These are phyloP conservation scores for Penstemon eatonii DNA, from an alignment of 257 asterid genomes.

Conservation along the genomic window DNA sequence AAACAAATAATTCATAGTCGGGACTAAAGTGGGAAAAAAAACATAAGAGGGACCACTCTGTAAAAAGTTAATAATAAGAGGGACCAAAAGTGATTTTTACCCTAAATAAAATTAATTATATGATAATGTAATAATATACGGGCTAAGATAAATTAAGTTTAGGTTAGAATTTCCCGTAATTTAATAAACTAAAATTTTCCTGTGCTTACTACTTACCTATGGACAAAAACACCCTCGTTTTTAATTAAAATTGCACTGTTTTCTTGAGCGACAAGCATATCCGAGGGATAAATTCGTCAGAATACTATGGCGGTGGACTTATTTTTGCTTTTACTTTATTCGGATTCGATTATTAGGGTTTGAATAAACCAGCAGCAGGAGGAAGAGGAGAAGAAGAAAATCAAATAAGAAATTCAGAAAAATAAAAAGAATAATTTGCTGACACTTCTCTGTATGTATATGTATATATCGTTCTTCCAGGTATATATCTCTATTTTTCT, in stretches of 20 bases:
- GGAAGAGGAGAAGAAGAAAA: slow-evolving; percentile 1
- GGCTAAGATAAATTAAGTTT: too few species aligned
- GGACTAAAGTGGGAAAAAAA: too few species aligned
- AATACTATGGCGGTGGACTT: slow-evolving; percentile 23
- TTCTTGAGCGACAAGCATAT: slow-evolving; percentile 22
- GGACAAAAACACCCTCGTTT: slow-evolving; percentile 25
- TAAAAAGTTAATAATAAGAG: too few species aligned
- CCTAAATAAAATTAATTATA: too few species aligned
- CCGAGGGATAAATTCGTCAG: slow-evolving; percentile 20
- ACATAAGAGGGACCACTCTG: too few species aligned
- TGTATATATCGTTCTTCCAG: slow-evolving; percentile 22
- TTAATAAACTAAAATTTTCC: too few species aligned
- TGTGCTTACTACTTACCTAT: neutral
- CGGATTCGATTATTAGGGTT: slow-evolving; percentile 28
- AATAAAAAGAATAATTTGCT: slow-evolving; percentile 27
- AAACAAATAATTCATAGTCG: too few species aligned
- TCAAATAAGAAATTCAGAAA: neutral
- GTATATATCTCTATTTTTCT: slow-evolving; percentile 14
- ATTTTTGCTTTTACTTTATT: neutral
- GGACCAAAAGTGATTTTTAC: too few species aligned
- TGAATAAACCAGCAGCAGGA: slow-evolving; percentile 26
- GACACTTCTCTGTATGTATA: slow-evolving; percentile 25
- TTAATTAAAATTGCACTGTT: neutral
- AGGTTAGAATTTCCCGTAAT: too few species aligned
- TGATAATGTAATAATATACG: too few species aligned